Evolutionary conservation across 2,329 filamentous ascomycete genomes (phyloP), one percentile per base, ranked within the genome.

Genomic region (Colletotrichum graminicola): DNA sequence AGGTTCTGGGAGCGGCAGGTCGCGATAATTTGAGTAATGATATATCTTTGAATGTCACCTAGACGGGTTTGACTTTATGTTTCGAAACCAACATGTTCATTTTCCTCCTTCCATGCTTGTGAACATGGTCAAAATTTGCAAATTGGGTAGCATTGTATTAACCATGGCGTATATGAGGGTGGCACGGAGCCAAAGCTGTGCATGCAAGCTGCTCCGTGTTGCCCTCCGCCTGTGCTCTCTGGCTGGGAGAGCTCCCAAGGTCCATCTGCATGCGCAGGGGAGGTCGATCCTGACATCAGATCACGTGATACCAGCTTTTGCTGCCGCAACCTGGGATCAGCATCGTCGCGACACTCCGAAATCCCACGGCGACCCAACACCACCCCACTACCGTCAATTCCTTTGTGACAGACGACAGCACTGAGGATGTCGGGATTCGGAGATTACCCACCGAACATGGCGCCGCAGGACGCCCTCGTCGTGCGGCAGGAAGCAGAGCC

Each of bases 371-470:
- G 51, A 69, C 62, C 26, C 60, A 73, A 72, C 4, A 72, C 70
- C 62, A 54, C 52, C 45, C 54, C 57, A 36, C 55, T 26, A 66
- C 65, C 71, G 66, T 62, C 39, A 72, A 74, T 59, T 47, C 26
- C 8, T 5, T 39, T 23, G 52, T 60, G 34, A 49, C 26, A 63
- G 60, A 21, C 57, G 45, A 41, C 41, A 60, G 29, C 23, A 65
- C n/a, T 18, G 74, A 83, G 71, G 4, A 92, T 91, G 90, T 84
- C 88, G 49, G 84, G 88, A 75, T 89, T 92, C 74, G 85, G 85
- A 74, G 87, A 90, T 62, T 92, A 91, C 75, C 89, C 90, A 80
- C 88, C 90, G 21, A 90, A 91, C 73, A 90, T 91, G 86, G 85
- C 85, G 76, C 88, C 90, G 21, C 86, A 90, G 77, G 89, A 91